phyloP scores from a whole-genome alignment of 768 basidiomycete species.

The Crucibulum laeve region DNA sequence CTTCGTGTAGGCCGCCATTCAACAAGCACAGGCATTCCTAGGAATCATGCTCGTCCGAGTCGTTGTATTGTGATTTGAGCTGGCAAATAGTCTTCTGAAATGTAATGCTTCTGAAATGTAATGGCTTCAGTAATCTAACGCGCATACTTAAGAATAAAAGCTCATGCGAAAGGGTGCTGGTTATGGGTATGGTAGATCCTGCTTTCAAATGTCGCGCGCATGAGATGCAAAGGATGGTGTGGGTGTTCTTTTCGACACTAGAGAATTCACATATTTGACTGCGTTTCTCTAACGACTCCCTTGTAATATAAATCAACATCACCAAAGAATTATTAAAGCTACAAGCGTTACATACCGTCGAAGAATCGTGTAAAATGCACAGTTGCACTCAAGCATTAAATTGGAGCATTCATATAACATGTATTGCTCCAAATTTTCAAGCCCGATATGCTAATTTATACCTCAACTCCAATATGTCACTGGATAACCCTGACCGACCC shows the following conservation, averaged over 20 bases:
- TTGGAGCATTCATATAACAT: conserved; percentile 98
- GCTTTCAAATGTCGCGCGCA: conserved; percentile 83
- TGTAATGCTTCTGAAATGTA: no score
- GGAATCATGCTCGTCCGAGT: conserved; percentile 92
- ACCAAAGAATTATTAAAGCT: conserved; percentile 6
- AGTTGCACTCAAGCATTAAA: conserved; percentile 95
- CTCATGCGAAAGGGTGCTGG: conserved; percentile 83
- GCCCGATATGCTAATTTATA: conserved; percentile 75
- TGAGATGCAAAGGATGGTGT: conserved; percentile 81
- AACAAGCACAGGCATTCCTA: conserved; percentile 96
- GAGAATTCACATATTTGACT: conserved; percentile 79
- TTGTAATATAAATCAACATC: conserved; percentile 18
- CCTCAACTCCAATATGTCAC: conserved; percentile 82
- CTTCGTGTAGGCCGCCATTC: conserved; percentile 88
- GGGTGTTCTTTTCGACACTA: conserved; percentile 84
- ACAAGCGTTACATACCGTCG: conserved; percentile 49
- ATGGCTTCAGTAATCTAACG: neutral
- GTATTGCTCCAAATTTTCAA: conserved; percentile 96
- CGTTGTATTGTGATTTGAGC: conserved; percentile 71
- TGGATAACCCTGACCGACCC: conserved; percentile 72
- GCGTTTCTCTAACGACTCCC: conserved; percentile 80
- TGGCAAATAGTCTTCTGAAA: conserved; percentile 38
- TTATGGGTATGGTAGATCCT: conserved; percentile 76
- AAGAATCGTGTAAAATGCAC: conserved; percentile 93
- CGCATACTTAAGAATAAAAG: neutral